Percentiles rank a stretch among this genome's conserved stretches.
These are phyloP conservation scores for Fusarium beomiforme DNA, from an alignment of 2,329 filamentous ascomycete genomes.

Conservation along the genomic window DNA sequence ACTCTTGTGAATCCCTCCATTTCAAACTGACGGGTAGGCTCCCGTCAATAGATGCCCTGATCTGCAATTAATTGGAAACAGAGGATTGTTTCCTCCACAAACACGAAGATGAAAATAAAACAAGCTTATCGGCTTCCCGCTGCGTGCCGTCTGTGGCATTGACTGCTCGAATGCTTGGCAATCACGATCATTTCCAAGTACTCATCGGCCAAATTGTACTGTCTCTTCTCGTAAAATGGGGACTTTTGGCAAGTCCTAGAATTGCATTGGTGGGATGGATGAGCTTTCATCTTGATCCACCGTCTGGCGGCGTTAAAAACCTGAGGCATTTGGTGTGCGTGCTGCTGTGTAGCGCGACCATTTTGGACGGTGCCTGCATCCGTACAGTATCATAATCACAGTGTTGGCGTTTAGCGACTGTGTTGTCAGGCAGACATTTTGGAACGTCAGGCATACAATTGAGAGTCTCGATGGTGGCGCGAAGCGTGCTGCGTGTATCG, in stretches of 20 bases:
- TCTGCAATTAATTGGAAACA: neutral
- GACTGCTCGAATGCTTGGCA: conserved; percentile 21
- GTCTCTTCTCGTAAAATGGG: neutral
- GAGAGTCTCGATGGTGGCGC: conserved; percentile 17
- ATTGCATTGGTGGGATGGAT: conserved; percentile 13
- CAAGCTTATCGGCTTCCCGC: conserved; percentile 38
- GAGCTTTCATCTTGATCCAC: conserved; percentile 25
- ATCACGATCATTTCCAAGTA: conserved; percentile 5
- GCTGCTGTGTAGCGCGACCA: conserved; percentile 20
- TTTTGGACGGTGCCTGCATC: conserved; percentile 30
- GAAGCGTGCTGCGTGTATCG: conserved; percentile 21
- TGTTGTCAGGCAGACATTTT: conserved; percentile 20
- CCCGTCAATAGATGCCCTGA: conserved; percentile 28
- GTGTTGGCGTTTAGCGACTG: neutral
- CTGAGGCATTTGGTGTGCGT: conserved; percentile 32
- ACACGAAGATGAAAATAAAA: conserved; percentile 16
- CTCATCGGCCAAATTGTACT: neutral
- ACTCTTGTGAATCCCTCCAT: conserved; percentile 24
- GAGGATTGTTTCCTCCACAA: conserved; percentile 13
- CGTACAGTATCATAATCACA: conserved; percentile 29
- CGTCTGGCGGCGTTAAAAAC: conserved; percentile 16
- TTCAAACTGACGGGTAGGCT: conserved; percentile 5
- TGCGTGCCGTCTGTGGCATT: conserved; percentile 7
- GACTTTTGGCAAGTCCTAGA: conserved; percentile 17
- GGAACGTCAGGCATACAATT: neutral